Evolutionary conservation across 1,284 basidiomycete genomes (phyloP), one percentile per base, ranked within the genome.

Genomic region (Kwoniella shivajii): DNA sequence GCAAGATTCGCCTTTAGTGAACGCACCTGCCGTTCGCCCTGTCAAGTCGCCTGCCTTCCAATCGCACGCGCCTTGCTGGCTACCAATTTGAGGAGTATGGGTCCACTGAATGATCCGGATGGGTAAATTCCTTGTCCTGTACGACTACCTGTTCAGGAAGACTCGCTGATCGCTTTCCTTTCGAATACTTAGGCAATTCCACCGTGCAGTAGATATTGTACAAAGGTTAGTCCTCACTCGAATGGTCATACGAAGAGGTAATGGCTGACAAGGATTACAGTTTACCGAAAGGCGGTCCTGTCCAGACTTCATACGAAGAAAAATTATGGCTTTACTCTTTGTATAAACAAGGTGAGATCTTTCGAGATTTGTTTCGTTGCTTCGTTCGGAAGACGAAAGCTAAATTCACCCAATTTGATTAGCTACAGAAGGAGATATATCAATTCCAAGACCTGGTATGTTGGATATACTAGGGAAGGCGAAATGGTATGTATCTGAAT

Each of bases 231-330:
- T 56, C 3, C 34, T n/a, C 36, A 31, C 18, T 11, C 2, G 6
- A 24, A 22, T 13, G 14, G 37, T n/a, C 18, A 20, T n/a, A 14
- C 18, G 18, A 22, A 31, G n/a, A n/a, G 47, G 34, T 46, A 6
- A 37, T 11, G 20, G 45, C 49, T 49, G 51, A 50, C 18, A 26
- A 29, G 7, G 18, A 20, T 29, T 20, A 13, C 31, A 81, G 80
- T 59, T 80, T 98, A 20, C 93, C 95, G 1, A 95, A 95, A 81
- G 89, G 88, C 10, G 93, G 95, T 0, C 92, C 93, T 38, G 94
- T 97, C 64, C 93, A 97, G 78, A 97, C 94, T 0, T 90, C 86
- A 53, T 98, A 97, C 76, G 94, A 97, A 68, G 94, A 97, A 76
- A 98, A 98, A 76, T 81, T 98, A 9, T 86, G 87, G 14, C 90